These are phyloP conservation scores for Ascochyta lentis DNA, from an alignment of 2,329 filamentous ascomycete species.

Conservation along the genomic window DNA sequence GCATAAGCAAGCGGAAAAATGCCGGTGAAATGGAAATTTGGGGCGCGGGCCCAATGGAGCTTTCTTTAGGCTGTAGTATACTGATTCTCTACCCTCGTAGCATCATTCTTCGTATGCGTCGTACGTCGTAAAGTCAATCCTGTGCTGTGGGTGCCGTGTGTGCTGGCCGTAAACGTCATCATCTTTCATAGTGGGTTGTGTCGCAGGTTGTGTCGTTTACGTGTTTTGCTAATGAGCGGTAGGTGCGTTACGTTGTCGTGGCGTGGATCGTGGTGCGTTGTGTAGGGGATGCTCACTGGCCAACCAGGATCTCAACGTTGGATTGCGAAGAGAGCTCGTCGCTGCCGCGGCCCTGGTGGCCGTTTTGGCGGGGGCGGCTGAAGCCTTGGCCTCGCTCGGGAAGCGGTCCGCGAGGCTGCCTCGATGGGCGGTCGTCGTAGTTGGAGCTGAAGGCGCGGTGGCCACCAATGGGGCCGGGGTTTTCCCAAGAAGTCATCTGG, in stretches of 20 bases:
- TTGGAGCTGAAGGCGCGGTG: constrained; percentile 68
- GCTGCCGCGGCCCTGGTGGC: constrained; percentile 67
- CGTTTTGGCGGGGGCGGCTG: constrained; percentile 63
- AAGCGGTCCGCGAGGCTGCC: constrained; percentile 67
- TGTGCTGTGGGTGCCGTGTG: constrained; percentile 21
- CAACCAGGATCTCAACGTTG: constrained; percentile 68
- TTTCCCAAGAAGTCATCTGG: constrained; percentile 67
- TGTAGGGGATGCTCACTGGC: constrained; percentile 53
- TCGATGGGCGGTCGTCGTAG: constrained; percentile 65
- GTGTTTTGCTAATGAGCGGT: constrained; percentile 26
- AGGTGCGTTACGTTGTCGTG: constrained; percentile 20
- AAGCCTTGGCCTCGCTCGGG: constrained; percentile 67
- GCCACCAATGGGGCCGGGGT: constrained; percentile 67
- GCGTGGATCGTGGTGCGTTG: constrained; percentile 16
- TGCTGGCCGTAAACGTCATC: constrained; percentile 44
- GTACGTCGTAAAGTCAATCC: constrained; percentile 43
- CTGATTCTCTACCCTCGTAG: constrained; percentile 50
- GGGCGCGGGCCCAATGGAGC: constrained; percentile 15
- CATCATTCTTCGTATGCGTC: constrained; percentile 52
- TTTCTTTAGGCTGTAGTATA: constrained; percentile 15
- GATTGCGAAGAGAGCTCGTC: constrained; percentile 68
- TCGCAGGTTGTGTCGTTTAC: constrained; percentile 26
- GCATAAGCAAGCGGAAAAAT: not conserved
- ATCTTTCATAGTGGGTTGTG: constrained; percentile 39
- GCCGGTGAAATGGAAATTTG: constrained; percentile 2